These are phyloP conservation scores for Recurvomyces mirabilis DNA, from an alignment of 495 filamentous ascomycete species.

Conservation along the genomic window DNA sequence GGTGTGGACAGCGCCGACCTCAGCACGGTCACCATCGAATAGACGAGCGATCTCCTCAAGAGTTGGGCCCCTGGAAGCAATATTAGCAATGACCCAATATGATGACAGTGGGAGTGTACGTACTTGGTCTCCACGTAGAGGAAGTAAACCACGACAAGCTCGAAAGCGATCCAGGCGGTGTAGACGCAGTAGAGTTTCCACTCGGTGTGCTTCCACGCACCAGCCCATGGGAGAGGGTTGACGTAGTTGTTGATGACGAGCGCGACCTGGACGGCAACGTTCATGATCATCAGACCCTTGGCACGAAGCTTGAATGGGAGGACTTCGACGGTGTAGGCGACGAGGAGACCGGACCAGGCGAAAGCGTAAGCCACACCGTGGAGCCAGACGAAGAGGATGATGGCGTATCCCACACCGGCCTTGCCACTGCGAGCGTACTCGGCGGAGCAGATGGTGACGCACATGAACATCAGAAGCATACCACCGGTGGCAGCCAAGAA, in stretches of 20 bases:
- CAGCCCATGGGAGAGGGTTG: slow-evolving; percentile 25
- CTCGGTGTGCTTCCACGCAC: slow-evolving; percentile 31
- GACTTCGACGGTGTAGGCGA: slow-evolving; percentile 48
- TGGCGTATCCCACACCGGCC: slow-evolving; percentile 47
- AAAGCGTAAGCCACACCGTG: slow-evolving; percentile 22
- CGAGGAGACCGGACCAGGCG: slow-evolving; percentile 38
- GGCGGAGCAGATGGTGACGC: slow-evolving; percentile 21
- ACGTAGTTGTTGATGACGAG: slow-evolving; percentile 47
- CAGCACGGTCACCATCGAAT: slow-evolving; percentile 39
- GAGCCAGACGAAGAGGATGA: slow-evolving; percentile 31
- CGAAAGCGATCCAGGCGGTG: slow-evolving; percentile 35
- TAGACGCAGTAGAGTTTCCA: slow-evolving; percentile 58
- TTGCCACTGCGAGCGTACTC: slow-evolving; percentile 26
- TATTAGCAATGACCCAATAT: slow-evolving; percentile 16
- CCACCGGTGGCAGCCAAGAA: slow-evolving; percentile 11
- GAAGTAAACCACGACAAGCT: slow-evolving; percentile 19
- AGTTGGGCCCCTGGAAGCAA: slow-evolving; percentile 49
- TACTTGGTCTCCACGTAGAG: slow-evolving; percentile 13
- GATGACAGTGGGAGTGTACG: neutral
- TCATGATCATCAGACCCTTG: slow-evolving; percentile 49
- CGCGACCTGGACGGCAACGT: slow-evolving; percentile 25
- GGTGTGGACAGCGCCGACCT: slow-evolving; percentile 11
- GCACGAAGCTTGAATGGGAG: slow-evolving; percentile 55
- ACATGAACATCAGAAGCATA: slow-evolving; percentile 11
- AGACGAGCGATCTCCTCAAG: slow-evolving; percentile 59